Evolutionary conservation across 495 filamentous ascomycete genomes (phyloP).

Genomic region (Arthonia radiata): DNA sequence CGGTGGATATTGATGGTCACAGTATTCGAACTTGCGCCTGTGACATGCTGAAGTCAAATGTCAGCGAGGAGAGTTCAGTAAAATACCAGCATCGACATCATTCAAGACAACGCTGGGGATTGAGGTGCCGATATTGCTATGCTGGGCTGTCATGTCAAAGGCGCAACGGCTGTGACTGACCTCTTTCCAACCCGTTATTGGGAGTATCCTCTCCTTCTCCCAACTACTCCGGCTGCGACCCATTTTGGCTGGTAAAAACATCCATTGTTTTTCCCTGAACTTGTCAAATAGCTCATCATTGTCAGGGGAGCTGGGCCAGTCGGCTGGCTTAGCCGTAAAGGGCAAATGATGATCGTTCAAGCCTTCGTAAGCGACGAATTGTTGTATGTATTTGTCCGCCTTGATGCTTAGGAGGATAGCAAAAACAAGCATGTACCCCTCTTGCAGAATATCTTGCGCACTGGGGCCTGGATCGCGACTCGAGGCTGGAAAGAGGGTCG

Average conservation of each 20-base stretch:
- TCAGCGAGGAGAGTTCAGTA: too few species aligned
- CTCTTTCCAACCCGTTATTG: slow-evolving; percentile 7
- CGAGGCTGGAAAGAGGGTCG: too few species aligned
- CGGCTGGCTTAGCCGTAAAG: slow-evolving; percentile 6
- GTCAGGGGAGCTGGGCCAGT: slow-evolving; percentile 2
- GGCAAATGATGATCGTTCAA: slow-evolving; percentile 10
- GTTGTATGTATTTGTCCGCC: slow-evolving; percentile 5
- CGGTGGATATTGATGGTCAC: slow-evolving; percentile 12
- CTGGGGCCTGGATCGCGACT: too few species aligned
- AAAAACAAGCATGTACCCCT: slow-evolving; percentile 8
- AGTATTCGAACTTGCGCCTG: too few species aligned
- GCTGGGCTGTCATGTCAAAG: too few species aligned
- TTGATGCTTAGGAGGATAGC: slow-evolving; percentile 10
- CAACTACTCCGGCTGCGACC: slow-evolving; percentile 4
- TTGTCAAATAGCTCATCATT: slow-evolving; percentile 6
- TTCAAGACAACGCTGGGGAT: too few species aligned
- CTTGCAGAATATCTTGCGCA: too few species aligned
- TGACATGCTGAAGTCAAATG: too few species aligned
- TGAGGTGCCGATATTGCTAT: too few species aligned
- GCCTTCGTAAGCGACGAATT: slow-evolving; percentile 9
- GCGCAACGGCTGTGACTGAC: slow-evolving; percentile 6
- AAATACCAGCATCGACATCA: too few species aligned
- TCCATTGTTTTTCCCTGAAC: slow-evolving; percentile 14
- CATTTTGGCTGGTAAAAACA: slow-evolving; percentile 13
- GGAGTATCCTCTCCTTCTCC: slow-evolving; percentile 8